Base-by-base conservation (phyloP, 148 eudicot genomes). In the Chenopodium quinoa region DNA sequence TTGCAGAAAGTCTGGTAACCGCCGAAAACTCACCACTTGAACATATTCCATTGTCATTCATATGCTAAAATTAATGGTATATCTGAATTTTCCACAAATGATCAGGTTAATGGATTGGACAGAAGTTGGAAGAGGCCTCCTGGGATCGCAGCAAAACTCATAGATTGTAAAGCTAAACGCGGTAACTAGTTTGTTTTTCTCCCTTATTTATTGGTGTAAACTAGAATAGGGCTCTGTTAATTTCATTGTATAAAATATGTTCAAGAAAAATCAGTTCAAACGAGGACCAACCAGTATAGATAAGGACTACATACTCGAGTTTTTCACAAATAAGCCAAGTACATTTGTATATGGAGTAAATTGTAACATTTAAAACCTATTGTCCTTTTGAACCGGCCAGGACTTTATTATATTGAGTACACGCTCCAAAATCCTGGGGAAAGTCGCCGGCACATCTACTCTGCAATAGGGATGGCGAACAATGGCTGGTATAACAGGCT, bases 121-220 rank as follows among this genome's bases (percentile, higher is more conserved):
- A 90, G 99, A 90, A 93, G 99, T 81, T 92, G 98, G 97, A 98
- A 93, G 86, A 90, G 93, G 75, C 97, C 98, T 0, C 90, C 99
- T 9, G 99, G 99, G 2, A 90, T 93, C 63, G 68, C 87, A 78
- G 99, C 99, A 71, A 92, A 93, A 87, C 99, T 96, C 78, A 80
- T 91, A 7, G 93, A 93, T 83, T 80, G 86, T 79, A 90, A 84
- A 93, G 71, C 99, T 34, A 47, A 93, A 50, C 90, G 89, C n/a
- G 99, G 98, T 93, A 86, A 71, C 47, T 27, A 37, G 23, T 16
- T 16, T 32, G 25, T 10, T 66, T 9, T 17, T 20, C 10, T 20
- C 2, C 50, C 2, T 22, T 32, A 23, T 22, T 13, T 56, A 14
- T 56, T 56, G 17, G 22, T 17, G 62, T 56, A 0, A 37, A 56